These are phyloP conservation scores for Aspergillus tanneri DNA, from an alignment of 2,329 filamentous ascomycete species.

Conservation along the genomic window DNA sequence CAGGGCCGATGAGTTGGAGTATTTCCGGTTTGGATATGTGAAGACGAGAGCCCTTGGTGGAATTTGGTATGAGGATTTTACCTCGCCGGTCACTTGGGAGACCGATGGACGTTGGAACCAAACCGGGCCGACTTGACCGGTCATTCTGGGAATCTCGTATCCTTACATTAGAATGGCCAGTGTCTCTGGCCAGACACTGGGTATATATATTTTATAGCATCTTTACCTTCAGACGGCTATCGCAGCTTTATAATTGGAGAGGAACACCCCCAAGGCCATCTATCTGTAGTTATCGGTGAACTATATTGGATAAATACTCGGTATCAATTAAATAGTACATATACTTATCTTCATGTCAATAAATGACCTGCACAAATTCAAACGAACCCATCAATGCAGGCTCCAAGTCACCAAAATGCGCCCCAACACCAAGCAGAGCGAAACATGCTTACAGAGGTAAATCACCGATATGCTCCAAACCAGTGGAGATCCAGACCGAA, in stretches of 20 bases:
- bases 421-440: conserved; percentile 6
- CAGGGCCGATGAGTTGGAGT: conserved; percentile 34
- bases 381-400: neutral
- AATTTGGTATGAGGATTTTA: conserved; percentile 44
- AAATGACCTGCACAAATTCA: neutral
- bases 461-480: conserved; percentile 2
- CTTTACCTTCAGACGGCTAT: neutral
- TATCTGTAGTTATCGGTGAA: neutral
- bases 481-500: conserved; percentile 5
- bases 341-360: neutral
- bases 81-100: conserved; percentile 34
- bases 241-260: neutral
- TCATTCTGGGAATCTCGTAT: neutral
- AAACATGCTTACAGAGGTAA: neutral
- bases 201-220: neutral
- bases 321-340: neutral
- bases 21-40: conserved; percentile 46
- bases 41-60: conserved; percentile 37
- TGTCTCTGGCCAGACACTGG: neutral
- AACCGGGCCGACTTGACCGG: neutral
- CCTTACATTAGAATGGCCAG: no score
- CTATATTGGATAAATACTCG: neutral
- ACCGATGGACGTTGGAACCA: conserved; percentile 26
- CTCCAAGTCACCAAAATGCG: conserved; percentile 2
- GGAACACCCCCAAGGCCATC: neutral